Evolutionary conservation across 139 green algal genomes (phyloP).

Genomic region (Auxenochlorella pyrenoidosa): DNA sequence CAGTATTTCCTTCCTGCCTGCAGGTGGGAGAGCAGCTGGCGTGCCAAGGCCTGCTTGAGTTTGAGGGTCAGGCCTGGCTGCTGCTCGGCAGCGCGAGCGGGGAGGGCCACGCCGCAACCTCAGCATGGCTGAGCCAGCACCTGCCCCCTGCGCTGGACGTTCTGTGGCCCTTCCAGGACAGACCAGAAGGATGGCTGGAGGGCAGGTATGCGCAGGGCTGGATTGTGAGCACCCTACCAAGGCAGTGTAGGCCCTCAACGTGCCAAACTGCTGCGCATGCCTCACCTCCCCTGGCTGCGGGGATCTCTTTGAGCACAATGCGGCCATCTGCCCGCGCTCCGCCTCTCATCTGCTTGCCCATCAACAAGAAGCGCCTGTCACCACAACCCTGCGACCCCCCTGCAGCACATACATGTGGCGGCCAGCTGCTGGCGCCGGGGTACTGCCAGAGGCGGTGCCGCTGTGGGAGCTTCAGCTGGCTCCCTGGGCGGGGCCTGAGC

Average conservation of each 20-base stretch:
- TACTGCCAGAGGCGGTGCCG: not conserved
- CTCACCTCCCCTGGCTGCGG: too few relatives aligned
- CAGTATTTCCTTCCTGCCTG: not conserved
- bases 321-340: not conserved
- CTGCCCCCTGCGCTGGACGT: not conserved
- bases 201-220: not conserved
- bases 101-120: not conserved
- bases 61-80: not conserved
- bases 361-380: not conserved
- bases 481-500: not conserved
- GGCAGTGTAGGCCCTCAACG: too few relatives aligned
- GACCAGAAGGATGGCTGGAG: not conserved
- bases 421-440: not conserved
- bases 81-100: not conserved
- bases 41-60: not conserved
- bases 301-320: too few relatives aligned
- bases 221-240: too few relatives aligned
- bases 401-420: not conserved
- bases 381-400: not conserved
- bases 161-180: not conserved
- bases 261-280: too few relatives aligned
- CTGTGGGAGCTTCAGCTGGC: not conserved
- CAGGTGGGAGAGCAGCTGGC: conserved; percentile 11
- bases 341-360: too few relatives aligned
- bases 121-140: not conserved